phyloP scores from a whole-genome alignment of 78 protist species.

The Fonticula alba region DNA sequence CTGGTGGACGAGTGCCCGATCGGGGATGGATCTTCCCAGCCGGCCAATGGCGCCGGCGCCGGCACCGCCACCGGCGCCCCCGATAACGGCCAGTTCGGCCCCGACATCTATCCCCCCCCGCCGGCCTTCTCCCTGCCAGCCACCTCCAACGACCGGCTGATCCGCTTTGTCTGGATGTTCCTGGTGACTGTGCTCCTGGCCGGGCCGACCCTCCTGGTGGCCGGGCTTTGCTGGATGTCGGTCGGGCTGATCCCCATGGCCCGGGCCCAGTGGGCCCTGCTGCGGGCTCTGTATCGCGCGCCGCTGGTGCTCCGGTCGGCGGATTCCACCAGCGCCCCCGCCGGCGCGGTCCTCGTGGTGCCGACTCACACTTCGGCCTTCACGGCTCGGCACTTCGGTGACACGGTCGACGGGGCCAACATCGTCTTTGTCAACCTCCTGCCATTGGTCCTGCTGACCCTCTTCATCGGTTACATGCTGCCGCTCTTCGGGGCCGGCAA shows the following conservation, averaged over 20 bases:
- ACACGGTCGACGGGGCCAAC: not conserved
- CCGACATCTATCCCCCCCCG: not conserved
- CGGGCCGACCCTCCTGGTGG: no score
- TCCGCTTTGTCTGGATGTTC: not conserved
- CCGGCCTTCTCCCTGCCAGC: not conserved
- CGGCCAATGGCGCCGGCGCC: not conserved
- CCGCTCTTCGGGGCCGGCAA: not conserved
- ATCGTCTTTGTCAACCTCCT: constrained; percentile 6
- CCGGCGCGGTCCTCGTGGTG: not conserved
- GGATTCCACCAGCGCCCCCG: not conserved
- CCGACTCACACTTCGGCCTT: not conserved
- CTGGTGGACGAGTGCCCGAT: not conserved
- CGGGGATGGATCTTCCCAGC: not conserved
- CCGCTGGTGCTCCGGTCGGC: not conserved
- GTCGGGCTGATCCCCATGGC: no score
- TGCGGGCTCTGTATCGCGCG: no score
- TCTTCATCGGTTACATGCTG: not conserved
- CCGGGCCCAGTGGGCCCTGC: no score
- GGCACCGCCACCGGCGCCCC: not conserved
- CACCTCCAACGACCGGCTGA: not conserved
- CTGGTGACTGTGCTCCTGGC: no score
- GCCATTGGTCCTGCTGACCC: not conserved
- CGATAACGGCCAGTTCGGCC: not conserved
- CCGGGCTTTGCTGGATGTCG: no score
- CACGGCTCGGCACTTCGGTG: not conserved